These are phyloP conservation scores for Ustilago hordei DNA, from an alignment of 1,284 basidiomycete species.

Conservation along the genomic window DNA sequence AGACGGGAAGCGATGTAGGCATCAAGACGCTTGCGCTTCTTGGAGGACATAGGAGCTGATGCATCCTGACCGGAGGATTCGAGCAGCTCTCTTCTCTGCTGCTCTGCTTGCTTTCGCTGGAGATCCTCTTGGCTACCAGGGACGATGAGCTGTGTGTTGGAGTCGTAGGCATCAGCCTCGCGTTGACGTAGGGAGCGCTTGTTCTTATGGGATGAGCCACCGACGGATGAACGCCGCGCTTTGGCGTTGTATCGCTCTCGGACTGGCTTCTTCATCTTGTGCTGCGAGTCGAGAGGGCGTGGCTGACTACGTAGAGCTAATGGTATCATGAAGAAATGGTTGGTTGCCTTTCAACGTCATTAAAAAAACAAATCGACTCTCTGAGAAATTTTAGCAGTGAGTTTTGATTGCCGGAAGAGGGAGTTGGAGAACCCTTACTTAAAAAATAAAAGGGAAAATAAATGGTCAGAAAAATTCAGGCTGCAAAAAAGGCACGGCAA, in stretches of 20 bases:
- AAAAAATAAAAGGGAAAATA: background rate
- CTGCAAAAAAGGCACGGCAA: background rate
- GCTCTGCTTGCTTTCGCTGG: slow-evolving; percentile 37
- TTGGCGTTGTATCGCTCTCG: slow-evolving; percentile 67
- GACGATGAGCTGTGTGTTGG: slow-evolving; percentile 63
- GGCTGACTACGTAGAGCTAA: background rate
- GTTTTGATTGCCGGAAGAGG: background rate
- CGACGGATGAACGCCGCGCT: slow-evolving; percentile 61
- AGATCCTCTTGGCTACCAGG: slow-evolving; percentile 53
- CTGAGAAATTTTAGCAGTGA: background rate
- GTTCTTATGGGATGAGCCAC: slow-evolving; percentile 67
- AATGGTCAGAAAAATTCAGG: background rate
- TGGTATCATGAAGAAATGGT: background rate
- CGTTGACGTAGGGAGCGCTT: slow-evolving; percentile 55
- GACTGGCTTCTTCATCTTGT: slow-evolving; percentile 46
- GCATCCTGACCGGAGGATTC: slow-evolving; percentile 54
- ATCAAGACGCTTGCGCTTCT: slow-evolving; percentile 69
- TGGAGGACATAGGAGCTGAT: slow-evolving; percentile 59
- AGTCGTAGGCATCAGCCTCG: slow-evolving; percentile 43
- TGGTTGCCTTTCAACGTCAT: background rate
- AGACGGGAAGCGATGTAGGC: slow-evolving; percentile 68
- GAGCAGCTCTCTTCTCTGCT: slow-evolving; percentile 50
- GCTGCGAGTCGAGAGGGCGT: background rate
- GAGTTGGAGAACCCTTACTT: slow-evolving; percentile 1
- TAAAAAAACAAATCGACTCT: background rate